Base-by-base conservation (phyloP, 2,329 filamentous ascomycete species). In the Microsporum audouinii region DNA sequence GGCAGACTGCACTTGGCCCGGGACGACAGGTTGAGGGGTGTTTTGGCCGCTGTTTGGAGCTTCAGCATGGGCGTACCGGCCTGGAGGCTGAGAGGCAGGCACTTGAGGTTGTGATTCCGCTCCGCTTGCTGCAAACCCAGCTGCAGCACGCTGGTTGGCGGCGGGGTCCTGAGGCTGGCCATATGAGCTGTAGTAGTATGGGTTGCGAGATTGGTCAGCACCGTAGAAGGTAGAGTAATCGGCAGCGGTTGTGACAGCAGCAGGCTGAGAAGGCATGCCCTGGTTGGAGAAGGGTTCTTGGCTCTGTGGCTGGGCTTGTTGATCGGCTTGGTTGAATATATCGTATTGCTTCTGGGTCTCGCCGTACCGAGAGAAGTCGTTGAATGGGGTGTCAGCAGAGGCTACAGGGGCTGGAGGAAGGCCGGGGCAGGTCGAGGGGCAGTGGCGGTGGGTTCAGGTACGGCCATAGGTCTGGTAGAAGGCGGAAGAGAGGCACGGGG, bases 141-240 rank as follows among this genome's bases (percentile, higher is more conserved):
- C 89, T 38, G 84, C 82, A 77, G 88, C 87, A 69, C 91, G 89
- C 63, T 82, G 80, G 63, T 84, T 79, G 61, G 83, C 81, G 62
- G 82, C 85, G n/a, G 57, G 57, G 66, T 96, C 91, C 72, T 91
- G 88, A 68, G 89, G 87, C 66, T 84, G 83, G 60, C 77, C 78
- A 67, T 85, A 86, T 41, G 73, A 77, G 60, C 80, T 81, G 68
- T 86, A 90, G 72, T 94, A 85, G 78, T 94, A 95, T 0, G 85
- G 82, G 70, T 86, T 86, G 66, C 89, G 87, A 66, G 80, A 84
- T 65, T 90, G 80, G 65, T 86, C 89, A 39, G 87, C 83, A 2
- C 88, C 89, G 73, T 95, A 95, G 77, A 95, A 96, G 4, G 87
- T 86, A 23, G 88, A 87, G 75, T 89, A 95, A 66, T 95, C 90